Evolutionary conservation across 176 grass and related monocot species (phyloP).

Genomic region (Musa acuminata): DNA sequence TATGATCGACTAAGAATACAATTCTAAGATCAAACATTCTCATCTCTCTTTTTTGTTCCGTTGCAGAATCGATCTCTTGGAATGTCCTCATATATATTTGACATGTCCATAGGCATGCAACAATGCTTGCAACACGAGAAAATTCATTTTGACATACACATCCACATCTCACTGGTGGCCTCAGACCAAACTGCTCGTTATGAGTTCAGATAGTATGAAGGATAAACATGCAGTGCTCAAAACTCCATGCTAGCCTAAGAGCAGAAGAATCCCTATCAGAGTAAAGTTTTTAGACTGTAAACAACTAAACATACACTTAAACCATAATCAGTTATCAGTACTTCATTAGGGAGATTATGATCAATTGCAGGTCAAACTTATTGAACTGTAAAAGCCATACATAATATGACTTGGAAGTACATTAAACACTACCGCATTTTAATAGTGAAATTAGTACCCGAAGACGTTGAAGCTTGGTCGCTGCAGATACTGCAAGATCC

Average conservation of each 20-base stretch:
- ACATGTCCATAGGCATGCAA: no score
- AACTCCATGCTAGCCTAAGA: not conserved
- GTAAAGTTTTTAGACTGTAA: not conserved
- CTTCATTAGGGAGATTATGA: no score
- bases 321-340: not conserved
- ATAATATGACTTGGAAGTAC: no score
- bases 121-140: no score
- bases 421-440: not conserved
- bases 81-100: not conserved
- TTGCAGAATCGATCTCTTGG: not conserved
- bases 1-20: not conserved
- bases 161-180: no score
- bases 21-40: not conserved
- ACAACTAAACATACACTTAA: not conserved
- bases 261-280: not conserved
- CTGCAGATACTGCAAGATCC: slow-evolving; percentile 73
- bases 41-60: not conserved
- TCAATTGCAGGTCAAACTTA: no score
- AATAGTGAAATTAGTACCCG: slow-evolving; percentile 40
- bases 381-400: no score
- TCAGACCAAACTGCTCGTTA: no score
- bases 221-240: no score
- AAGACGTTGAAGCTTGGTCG: slow-evolving; percentile 81
- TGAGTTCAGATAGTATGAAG: no score
- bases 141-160: no score